Evolutionary conservation across 257 asterid species (phyloP).

Genomic region (Solanum gandarillasii): DNA sequence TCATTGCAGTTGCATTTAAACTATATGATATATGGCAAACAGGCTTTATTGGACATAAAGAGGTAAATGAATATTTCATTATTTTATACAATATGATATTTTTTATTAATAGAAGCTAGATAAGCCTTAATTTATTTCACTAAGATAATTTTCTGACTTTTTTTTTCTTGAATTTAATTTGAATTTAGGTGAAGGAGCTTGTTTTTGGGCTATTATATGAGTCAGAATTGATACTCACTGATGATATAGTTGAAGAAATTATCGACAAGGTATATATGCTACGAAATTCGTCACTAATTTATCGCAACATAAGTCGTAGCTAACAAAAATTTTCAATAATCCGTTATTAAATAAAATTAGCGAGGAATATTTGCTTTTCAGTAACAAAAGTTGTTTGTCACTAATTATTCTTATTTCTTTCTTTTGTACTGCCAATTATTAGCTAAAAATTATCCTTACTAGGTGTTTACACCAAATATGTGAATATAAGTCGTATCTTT

Average conservation of each 20-base stretch:
- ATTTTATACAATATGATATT: background rate
- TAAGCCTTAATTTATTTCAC: background rate
- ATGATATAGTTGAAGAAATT: slow-evolving; percentile 11
- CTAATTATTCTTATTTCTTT: background rate
- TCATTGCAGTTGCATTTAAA: slow-evolving; percentile 36
- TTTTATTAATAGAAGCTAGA: background rate
- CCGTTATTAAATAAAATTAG: no score
- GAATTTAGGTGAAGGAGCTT: slow-evolving; percentile 40
- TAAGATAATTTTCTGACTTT: background rate
- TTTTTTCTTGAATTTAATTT: background rate
- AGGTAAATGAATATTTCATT: slow-evolving; percentile 10
- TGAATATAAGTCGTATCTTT: no score
- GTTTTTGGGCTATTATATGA: slow-evolving; percentile 29
- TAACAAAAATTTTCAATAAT: background rate
- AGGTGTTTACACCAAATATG: no score
- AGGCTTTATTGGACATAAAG: slow-evolving; percentile 37
- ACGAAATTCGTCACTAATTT: background rate
- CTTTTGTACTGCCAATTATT: background rate
- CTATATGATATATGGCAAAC: slow-evolving; percentile 32
- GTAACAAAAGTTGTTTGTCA: background rate
- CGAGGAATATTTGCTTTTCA: background rate
- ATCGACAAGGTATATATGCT: slow-evolving; percentile 21
- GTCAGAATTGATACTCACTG: slow-evolving; percentile 28
- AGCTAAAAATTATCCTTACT: no score
- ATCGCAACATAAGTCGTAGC: background rate